Evolutionary conservation across 148 eudicot genomes (phyloP), one percentile per base, ranked within the genome.

Genomic region (Rheum nobile): DNA sequence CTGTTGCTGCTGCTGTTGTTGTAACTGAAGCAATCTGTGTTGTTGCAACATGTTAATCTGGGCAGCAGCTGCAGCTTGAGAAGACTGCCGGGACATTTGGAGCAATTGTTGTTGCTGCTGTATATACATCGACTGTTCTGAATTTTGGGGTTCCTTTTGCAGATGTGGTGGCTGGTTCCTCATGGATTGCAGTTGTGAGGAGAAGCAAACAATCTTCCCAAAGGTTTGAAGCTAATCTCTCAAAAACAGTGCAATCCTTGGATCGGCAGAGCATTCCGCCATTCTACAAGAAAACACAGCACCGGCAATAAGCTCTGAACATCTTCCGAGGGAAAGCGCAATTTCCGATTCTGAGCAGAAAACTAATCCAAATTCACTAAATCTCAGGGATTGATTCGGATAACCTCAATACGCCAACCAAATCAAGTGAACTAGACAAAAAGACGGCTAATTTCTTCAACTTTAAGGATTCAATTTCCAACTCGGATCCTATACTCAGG

Each of bases 121-220:
- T n/a, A 88, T 61, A 77, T 82, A 90, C 80, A 90, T 47, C 4
- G 96, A 87, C 75, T 84, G 88, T 34, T 91, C 97, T 17, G 97
- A 87, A 72, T 91, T 86, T 70, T 94, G 97, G 35, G 90, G 79
- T 73, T 90, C 99, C 89, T 86, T 81, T 81, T 95, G 91, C 35
- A 91, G 87, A 22, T 87, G 75, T 24, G 81, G 75, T 28, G 81
- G 82, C 61, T 84, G 48, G 79, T 59, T 79, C 73, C 96, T 88
- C 83, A 88, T 85, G 73, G 72, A 44, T 77, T 88, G 99, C 71
- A 90, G 37, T 34, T 84, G 91, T 24, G 8, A 24, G 39, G 12
- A 82, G 76, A 75, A 73, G 44, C 59, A 38, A 68, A 44, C 72
- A 52, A 67, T 42, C 32, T 39, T 41, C 50, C 12, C 50, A 71